Evolutionary conservation across 2,329 filamentous ascomycete genomes (phyloP).

Genomic region (Fusarium sp.): DNA sequence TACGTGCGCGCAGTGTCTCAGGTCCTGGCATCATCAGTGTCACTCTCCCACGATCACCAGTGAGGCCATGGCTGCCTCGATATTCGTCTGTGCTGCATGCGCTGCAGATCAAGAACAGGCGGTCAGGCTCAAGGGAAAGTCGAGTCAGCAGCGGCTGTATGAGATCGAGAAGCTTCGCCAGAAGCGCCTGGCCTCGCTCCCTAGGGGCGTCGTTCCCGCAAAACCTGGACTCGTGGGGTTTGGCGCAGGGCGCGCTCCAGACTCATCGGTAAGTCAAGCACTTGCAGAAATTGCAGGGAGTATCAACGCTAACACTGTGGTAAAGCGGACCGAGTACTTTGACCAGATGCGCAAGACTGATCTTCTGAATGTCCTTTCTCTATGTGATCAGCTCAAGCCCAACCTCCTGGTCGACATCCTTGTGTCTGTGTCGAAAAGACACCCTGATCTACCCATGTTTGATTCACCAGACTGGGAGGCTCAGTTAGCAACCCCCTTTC

Average conservation of each 20-base stretch:
- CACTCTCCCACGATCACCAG: conserved; percentile 20
- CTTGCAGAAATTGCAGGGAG: not conserved
- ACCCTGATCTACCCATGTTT: conserved; percentile 58
- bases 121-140: conserved; percentile 22
- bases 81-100: conserved; percentile 40
- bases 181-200: conserved; percentile 49
- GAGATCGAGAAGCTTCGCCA: conserved; percentile 49
- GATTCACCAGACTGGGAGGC: conserved; percentile 55
- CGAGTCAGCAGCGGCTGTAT: conserved; percentile 32
- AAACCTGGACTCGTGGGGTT: conserved; percentile 56
- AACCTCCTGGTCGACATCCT: conserved; percentile 57
- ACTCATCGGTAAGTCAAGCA: conserved; percentile 49
- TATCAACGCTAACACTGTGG: not conserved
- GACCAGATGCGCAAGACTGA: conserved; percentile 52
- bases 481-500: conserved; percentile 28
- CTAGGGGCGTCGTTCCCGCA: conserved; percentile 48
- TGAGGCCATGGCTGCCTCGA: not conserved
- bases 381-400: conserved; percentile 56
- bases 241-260: conserved; percentile 49
- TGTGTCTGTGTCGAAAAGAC: conserved; percentile 56
- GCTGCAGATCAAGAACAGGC: conserved; percentile 12
- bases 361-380: conserved; percentile 54
- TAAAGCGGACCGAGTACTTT: conserved; percentile 56
- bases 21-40: conserved; percentile 44
- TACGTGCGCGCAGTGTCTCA: conserved; percentile 39